Conservation (phyloP, 2,329 filamentous ascomycete genomes). For the Aurifilum marmelostoma region DNA sequence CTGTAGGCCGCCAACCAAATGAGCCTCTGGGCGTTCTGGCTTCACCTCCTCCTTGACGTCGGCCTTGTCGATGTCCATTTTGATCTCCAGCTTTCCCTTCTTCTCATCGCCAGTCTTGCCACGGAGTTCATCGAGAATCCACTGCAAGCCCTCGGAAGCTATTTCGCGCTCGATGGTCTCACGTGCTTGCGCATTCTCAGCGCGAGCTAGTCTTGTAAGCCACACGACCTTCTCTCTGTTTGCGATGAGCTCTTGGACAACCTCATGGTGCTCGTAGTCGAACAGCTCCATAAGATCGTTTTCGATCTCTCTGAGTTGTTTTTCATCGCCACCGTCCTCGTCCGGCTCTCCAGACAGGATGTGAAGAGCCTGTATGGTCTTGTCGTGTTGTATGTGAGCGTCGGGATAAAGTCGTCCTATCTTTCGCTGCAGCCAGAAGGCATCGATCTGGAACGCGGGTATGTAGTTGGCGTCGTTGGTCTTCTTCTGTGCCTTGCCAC, state of each 20-base stretch:
- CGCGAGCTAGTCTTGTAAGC: constrained; percentile 85
- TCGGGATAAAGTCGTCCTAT: constrained; percentile 88
- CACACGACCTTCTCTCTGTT: constrained; percentile 95
- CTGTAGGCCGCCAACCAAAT: constrained; percentile 79
- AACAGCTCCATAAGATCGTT: constrained; percentile 99
- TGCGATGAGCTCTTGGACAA: constrained; percentile 86
- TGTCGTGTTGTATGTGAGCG: constrained; percentile 90
- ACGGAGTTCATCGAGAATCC: constrained; percentile 85
- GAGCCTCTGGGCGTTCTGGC: constrained; percentile 64
- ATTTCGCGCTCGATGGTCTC: constrained; percentile 86
- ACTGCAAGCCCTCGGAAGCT: constrained; percentile 81
- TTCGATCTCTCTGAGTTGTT: constrained; percentile 87
- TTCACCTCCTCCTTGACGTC: constrained; percentile 53
- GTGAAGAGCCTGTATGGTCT: constrained; percentile 81
- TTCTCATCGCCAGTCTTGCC: constrained; percentile 68
- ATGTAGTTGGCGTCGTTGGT: constrained; percentile 65
- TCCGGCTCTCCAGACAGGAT: constrained; percentile 79
- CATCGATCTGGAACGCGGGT: constrained; percentile 87
- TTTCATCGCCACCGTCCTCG: constrained; percentile 75
- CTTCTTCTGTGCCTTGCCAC: constrained; percentile 50
- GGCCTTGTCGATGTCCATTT: constrained; percentile 88
- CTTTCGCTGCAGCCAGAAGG: constrained; percentile 94
- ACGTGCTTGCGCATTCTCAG: constrained; percentile 77
- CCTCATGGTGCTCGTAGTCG: constrained; percentile 92
- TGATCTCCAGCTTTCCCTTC: constrained; percentile 79